These are phyloP conservation scores for Geotrichum citri-aurantii DNA, from an alignment of 1,139 yeast species.

Conservation along the genomic window DNA sequence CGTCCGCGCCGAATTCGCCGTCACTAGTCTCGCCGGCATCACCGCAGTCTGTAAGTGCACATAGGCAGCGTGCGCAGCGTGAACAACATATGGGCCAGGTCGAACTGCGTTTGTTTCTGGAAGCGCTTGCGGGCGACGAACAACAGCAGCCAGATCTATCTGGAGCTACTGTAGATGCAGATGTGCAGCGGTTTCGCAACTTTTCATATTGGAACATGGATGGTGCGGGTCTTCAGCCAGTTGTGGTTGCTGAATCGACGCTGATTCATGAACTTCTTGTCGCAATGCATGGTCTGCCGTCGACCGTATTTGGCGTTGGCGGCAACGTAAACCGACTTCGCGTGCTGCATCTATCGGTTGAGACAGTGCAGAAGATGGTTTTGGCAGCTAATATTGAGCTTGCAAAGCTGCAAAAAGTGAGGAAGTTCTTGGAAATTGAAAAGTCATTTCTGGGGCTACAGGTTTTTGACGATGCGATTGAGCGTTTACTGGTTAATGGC, in stretches of 20 bases:
- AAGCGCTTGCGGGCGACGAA: background rate
- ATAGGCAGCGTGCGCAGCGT: background rate
- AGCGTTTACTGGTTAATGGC: background rate
- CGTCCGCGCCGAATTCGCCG: conserved; percentile 3
- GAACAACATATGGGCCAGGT: background rate
- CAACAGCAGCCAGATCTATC: background rate
- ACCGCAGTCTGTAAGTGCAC: background rate
- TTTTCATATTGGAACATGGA: conserved; percentile 9
- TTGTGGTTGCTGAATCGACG: conserved; percentile 8
- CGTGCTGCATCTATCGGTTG: conserved; percentile 3
- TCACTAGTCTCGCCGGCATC: background rate
- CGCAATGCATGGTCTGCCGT: conserved; percentile 8
- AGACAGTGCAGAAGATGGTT: background rate
- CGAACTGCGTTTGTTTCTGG: background rate
- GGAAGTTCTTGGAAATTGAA: background rate
- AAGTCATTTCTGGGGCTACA: conserved; percentile 1
- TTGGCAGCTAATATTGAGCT: conserved; percentile 3
- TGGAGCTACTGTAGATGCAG: conserved; percentile 6
- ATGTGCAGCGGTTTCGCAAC: conserved; percentile 7
- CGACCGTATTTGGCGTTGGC: background rate
- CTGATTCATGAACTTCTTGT: conserved; percentile 6
- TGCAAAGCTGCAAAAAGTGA: background rate
- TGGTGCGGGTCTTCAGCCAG: background rate
- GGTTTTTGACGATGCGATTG: conserved; percentile 8
- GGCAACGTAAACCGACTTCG: background rate